Evolutionary conservation across 371 early-diverging fungal genomes (phyloP), one percentile per base, ranked within the genome.

Genomic region (Astathelohania contejeani): DNA sequence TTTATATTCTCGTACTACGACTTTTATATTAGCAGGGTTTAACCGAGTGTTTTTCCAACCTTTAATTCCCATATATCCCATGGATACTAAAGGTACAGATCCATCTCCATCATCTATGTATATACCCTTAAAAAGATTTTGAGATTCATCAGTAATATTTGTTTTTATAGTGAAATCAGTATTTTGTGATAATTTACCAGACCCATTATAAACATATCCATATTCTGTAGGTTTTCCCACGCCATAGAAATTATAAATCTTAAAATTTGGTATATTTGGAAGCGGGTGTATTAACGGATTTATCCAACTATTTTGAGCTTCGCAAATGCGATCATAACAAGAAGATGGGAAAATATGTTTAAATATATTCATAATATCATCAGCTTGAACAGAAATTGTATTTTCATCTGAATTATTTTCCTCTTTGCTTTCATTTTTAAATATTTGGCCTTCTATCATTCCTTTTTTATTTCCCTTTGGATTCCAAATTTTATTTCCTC

Each of bases 21-120:
- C 76, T 14, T 77, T 74, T 48, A 82, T 77, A 18, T 78, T 76
- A 16, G 77, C 75, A n/a, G 90, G 90, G 63, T 91, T 91, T 49
- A 81, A 82, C 19, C 24, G 12, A 22, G 77, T 73, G 54, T 80
- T 80, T 49, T 78, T 79, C 92, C 92, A 90, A 3, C 85, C 89
- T 20, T 80, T 77, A 0, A 77, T 79, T 48, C 88, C 85, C 90
- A 91, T 90, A 69, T 84, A 87, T 7, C 88, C 89, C 9, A 82
- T 70, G 1, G 86, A 86, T 16, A 90, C 53, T 22, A 89, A 61
- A 0, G 88, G 88, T 0, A 90, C 90, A 0, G 90, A 87, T 22
- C 86, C 87, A 70, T 90, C 90, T 9, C 90, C 85, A 56, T 66
- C 49, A 22, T 6, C 29, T 14, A 44, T n/a, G 16, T 47, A 23